A percentile compares a stretch with the other conserved stretches of the same genome.
These are phyloP conservation scores for Fagus crenata DNA, from an alignment of 306 rosid genomes.

Conservation along the genomic window DNA sequence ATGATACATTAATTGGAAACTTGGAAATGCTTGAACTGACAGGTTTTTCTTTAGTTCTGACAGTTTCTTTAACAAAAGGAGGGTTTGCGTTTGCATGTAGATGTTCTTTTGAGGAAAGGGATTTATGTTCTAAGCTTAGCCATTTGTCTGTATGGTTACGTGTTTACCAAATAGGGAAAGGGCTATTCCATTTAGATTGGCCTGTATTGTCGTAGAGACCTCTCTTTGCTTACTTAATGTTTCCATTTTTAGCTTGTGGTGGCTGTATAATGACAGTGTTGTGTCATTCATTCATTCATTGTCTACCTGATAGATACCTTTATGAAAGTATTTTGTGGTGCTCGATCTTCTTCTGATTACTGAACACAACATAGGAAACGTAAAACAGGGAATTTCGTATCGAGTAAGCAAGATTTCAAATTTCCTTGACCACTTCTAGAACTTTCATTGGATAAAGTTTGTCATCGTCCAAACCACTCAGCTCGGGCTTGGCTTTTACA, in stretches of 20 bases:
- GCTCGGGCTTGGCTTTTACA: neutral
- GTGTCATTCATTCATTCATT: conserved; percentile 2
- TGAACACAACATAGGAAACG: neutral
- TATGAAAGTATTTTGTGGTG: conserved; percentile 1
- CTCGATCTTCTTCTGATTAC: neutral
- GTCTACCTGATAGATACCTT: neutral
- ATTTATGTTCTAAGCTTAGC: neutral
- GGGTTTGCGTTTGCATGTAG: neutral
- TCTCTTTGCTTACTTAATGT: neutral
- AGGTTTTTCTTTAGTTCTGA: neutral
- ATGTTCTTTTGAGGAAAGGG: neutral
- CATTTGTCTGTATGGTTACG: conserved; percentile 12
- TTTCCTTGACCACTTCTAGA: neutral
- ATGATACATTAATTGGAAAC: neutral
- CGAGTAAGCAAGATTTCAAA: neutral
- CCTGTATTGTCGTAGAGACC: neutral
- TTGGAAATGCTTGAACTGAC: neutral
- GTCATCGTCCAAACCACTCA: neutral
- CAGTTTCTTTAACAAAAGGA: neutral
- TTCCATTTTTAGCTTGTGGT: neutral
- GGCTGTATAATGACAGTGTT: neutral
- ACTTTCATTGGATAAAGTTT: neutral
- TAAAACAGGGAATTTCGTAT: neutral
- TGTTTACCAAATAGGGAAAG: neutral
- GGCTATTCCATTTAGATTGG: neutral